Conservation (phyloP, 1,284 basidiomycete species). For the Malassezia caprae region DNA sequence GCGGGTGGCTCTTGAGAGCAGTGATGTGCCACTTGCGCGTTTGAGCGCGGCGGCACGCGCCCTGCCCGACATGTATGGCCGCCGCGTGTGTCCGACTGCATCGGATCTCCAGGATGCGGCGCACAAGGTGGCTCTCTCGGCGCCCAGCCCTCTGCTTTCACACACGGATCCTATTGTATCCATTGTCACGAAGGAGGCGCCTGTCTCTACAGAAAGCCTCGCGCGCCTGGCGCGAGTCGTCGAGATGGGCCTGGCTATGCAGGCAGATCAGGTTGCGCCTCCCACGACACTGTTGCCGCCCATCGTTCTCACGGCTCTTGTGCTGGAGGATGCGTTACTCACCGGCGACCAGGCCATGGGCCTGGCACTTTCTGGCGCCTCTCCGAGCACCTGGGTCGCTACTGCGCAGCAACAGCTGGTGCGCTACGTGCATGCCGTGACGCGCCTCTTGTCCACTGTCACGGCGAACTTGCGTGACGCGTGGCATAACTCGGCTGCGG, state of each 20-base stretch:
- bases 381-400: not conserved
- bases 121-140: not conserved
- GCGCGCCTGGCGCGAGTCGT: constrained; percentile 60
- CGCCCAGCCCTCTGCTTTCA: constrained; percentile 20
- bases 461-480: not conserved
- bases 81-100: constrained; percentile 1
- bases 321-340: constrained; percentile 50
- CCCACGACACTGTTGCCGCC: constrained; percentile 51
- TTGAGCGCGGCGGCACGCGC: not conserved
- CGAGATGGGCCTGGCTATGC: constrained; percentile 57
- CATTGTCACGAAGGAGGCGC: constrained; percentile 23
- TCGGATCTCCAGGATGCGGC: constrained; percentile 2
- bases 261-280: constrained; percentile 56
- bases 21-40: not conserved
- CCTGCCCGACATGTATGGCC: not conserved
- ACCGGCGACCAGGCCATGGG: constrained; percentile 13
- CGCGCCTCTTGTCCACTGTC: not conserved
- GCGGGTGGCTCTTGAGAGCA: not conserved
- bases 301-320: constrained; percentile 40
- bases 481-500: constrained; percentile 11
- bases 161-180: constrained; percentile 49
- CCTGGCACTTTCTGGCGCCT: not conserved
- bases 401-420: constrained; percentile 4
- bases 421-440: constrained; percentile 3
- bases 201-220: constrained; percentile 52